These are phyloP conservation scores for Kwoniella shivajii DNA, from an alignment of 1,284 basidiomycete species.

Conservation along the genomic window DNA sequence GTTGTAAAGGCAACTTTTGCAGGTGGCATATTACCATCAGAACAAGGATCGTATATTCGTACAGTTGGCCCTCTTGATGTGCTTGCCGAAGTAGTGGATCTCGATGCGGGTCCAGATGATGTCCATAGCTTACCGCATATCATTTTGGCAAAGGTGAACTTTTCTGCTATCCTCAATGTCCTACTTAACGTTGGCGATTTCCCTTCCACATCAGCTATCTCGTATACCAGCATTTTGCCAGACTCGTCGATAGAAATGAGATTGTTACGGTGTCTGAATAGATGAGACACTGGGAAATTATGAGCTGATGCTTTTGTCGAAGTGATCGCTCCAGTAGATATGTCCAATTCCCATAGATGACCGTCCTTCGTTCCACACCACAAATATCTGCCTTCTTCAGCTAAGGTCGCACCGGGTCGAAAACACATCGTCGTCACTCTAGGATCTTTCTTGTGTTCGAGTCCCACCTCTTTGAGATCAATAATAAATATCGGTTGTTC, in stretches of 20 bases:
- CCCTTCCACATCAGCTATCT: slow-evolving; percentile 23
- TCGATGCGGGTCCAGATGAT: slow-evolving; percentile 51
- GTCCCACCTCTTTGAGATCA: slow-evolving; percentile 65
- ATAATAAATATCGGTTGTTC: slow-evolving; percentile 57
- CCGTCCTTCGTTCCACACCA: slow-evolving; percentile 92
- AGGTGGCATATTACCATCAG: slow-evolving; percentile 53
- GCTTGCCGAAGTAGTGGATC: slow-evolving; percentile 49
- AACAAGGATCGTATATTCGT: slow-evolving; percentile 69
- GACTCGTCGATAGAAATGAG: slow-evolving; percentile 81
- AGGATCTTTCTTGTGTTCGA: slow-evolving; percentile 62
- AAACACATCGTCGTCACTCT: slow-evolving; percentile 77
- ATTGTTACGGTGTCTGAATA: slow-evolving; percentile 67
- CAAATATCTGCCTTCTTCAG: slow-evolving; percentile 59
- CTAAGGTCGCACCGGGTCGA: slow-evolving; percentile 60
- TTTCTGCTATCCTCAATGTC: slow-evolving; percentile 73
- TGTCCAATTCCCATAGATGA: slow-evolving; percentile 77
- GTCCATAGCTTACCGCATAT: slow-evolving; percentile 80
- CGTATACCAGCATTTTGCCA: slow-evolving; percentile 77
- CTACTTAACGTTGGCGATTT: slow-evolving; percentile 58
- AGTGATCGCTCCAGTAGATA: slow-evolving; percentile 62
- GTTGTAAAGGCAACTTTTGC: slow-evolving; percentile 58
- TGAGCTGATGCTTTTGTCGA: slow-evolving; percentile 67
- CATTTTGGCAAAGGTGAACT: slow-evolving; percentile 74
- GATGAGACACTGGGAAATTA: slow-evolving; percentile 65
- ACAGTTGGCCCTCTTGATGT: slow-evolving; percentile 68